Evolutionary conservation across 306 rosid species (phyloP).

Genomic region (Ormosia emarginata): DNA sequence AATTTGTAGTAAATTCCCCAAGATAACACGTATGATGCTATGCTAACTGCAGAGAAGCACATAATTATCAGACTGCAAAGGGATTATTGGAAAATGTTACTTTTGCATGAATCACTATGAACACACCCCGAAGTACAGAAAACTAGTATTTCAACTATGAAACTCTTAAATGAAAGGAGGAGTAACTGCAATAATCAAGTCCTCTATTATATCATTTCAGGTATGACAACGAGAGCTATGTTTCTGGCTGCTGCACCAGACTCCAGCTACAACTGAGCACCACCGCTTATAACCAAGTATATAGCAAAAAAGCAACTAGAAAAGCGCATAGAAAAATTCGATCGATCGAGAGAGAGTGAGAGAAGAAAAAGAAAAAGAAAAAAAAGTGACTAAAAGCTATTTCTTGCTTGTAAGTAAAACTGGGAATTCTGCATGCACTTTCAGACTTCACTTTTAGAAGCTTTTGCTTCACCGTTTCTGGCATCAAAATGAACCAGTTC

Average conservation of each 20-base stretch:
- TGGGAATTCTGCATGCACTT: background rate
- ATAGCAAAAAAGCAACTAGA: background rate
- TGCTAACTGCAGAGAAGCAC: background rate
- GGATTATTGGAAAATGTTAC: background rate
- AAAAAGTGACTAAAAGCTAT: background rate
- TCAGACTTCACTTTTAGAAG: background rate
- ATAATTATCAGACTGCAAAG: background rate
- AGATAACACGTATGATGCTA: background rate
- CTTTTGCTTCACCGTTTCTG: background rate
- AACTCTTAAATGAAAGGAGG: background rate
- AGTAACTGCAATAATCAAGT: background rate
- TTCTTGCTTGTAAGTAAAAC: background rate
- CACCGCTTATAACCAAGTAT: background rate
- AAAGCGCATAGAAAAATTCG: background rate
- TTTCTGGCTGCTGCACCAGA: background rate
- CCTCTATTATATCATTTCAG: background rate
- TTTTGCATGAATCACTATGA: background rate
- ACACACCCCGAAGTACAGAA: no score
- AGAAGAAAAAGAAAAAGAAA: background rate
- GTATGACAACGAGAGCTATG: background rate
- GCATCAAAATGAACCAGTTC: conserved; percentile 5
- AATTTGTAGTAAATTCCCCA: background rate
- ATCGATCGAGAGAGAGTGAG: background rate
- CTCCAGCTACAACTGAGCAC: background rate
- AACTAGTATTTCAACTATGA: no score